These are phyloP conservation scores for Fusarium marasasianum DNA, from an alignment of 2,329 filamentous ascomycete species.

Conservation along the genomic window DNA sequence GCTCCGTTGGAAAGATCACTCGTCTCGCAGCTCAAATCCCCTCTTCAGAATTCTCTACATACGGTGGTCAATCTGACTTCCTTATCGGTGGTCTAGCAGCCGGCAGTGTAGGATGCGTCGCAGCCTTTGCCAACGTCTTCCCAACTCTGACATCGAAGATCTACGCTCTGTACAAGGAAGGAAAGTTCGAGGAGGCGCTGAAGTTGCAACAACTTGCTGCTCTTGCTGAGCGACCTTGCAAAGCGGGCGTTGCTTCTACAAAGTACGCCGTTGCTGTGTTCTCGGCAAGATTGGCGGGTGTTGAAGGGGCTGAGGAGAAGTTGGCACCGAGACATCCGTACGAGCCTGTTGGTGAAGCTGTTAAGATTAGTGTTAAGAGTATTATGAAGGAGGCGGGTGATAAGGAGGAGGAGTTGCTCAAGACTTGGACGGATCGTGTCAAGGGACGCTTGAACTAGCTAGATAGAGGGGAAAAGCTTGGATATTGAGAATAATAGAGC, in stretches of 20 bases:
- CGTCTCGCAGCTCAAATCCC: conserved; percentile 63
- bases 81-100: conserved; percentile 68
- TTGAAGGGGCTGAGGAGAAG: conserved; percentile 67
- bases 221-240: conserved; percentile 71
- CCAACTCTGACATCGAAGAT: conserved; percentile 66
- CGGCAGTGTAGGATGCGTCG: conserved; percentile 68
- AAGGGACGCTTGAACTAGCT: conserved; percentile 29
- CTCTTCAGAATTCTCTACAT: conserved; percentile 69
- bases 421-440: conserved; percentile 26
- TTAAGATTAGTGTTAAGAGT: conserved; percentile 47
- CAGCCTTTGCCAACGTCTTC: conserved; percentile 70
- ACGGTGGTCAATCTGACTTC: conserved; percentile 79
- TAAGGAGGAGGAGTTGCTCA: conserved; percentile 47
- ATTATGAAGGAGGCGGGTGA: conserved; percentile 55
- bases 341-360: conserved; percentile 55
- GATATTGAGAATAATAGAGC: background rate
- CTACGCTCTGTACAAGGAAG: conserved; percentile 68
- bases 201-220: conserved; percentile 69
- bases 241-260: conserved; percentile 72
- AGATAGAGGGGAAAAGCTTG: background rate
- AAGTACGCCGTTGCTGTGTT: conserved; percentile 73
- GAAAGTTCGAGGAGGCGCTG: conserved; percentile 67
- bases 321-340: conserved; percentile 71
- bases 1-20: conserved; percentile 76
- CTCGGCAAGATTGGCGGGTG: conserved; percentile 66